Percentiles rank a stretch among this genome's conserved stretches.
These are phyloP conservation scores for Luffa acutangula DNA, from an alignment of 306 rosid genomes.

Conservation along the genomic window DNA sequence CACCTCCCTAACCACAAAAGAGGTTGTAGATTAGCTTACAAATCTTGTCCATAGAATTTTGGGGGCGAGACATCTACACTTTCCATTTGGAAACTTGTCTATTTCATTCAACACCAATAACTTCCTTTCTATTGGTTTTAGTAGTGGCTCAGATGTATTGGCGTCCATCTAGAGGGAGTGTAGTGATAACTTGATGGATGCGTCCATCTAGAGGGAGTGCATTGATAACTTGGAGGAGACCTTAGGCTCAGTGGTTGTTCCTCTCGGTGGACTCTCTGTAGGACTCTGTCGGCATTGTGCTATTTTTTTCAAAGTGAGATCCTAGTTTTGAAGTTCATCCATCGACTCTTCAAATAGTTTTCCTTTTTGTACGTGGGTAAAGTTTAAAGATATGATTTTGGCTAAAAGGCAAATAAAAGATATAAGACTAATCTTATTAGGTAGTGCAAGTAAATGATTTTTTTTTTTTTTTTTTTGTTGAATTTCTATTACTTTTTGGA, in stretches of 20 bases:
- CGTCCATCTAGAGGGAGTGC: slow-evolving; percentile 67
- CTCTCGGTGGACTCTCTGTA: slow-evolving; percentile 77
- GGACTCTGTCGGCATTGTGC: slow-evolving; percentile 99
- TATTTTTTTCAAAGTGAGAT: slow-evolving; percentile 81
- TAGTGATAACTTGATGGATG: too few relatives aligned
- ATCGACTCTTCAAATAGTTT: background rate
- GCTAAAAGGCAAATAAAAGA: too few relatives aligned
- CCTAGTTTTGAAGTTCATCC: background rate
- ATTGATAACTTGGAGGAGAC: slow-evolving; percentile 69
- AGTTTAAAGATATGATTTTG: too few relatives aligned
- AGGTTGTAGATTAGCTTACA: slow-evolving; percentile 88
- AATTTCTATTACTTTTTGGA: too few relatives aligned
- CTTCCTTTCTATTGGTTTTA: slow-evolving; percentile 32
- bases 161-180: background rate
- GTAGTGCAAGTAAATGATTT: too few relatives aligned
- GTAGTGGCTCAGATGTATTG: slow-evolving; percentile 77
- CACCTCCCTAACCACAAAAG: slow-evolving; percentile 58
- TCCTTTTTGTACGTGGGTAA: background rate
- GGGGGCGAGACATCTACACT: slow-evolving; percentile 62
- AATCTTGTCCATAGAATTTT: slow-evolving; percentile 74
- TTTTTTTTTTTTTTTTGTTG: too few relatives aligned
- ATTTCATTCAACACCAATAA: slow-evolving; percentile 23
- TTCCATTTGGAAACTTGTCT: slow-evolving; percentile 18
- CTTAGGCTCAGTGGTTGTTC: slow-evolving; percentile 90
- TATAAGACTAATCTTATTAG: too few relatives aligned